Evolutionary conservation across 768 basidiomycete species (phyloP), one percentile per base, ranked within the genome.

Genomic region (Boletellus ananiceps): DNA sequence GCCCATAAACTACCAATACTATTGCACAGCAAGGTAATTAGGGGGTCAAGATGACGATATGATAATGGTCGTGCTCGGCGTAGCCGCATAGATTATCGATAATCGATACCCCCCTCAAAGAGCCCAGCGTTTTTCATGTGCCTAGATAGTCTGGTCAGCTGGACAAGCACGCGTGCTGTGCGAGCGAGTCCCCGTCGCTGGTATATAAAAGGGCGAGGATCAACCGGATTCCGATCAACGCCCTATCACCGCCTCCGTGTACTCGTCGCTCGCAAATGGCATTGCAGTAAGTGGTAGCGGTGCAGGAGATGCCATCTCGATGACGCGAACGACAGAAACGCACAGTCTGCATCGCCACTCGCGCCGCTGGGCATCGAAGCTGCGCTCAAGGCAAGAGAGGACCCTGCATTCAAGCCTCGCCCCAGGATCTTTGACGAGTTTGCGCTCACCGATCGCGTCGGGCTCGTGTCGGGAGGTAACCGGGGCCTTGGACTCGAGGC

Each of bases 401-500:
- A 78, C 40, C 57, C 69, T 2, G 54, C 55, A 0, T 47, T 72
- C 36, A 49, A 32, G 27, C 68, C 73, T 5, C 69, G 66, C 4
- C 69, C 75, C n/a, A 81, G 79, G 59, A 75, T 84, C 18, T 76
- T 80, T 57, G 76, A 76, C 41, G 80, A 83, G 54, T 84, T 81
- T 64, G 74, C 77, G 1, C 72, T 84, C 33, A 69, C 66, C 12
- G 78, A 78, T 47, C 75, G 80, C 2, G 81, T 84, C 4, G 80
- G 73, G 8, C 71, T 85, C 37, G 80, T 86, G 25, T 80, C 83
- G 0, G 84, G 84, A 5, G 83, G 75, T 0, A 80, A 83, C 52
- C 69, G 83, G 29, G 84, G 88, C 0, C 76, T 91, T 14, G 89
- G 89, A 3, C 79, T 92, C n/a, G 89, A 92, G 69, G 84, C 86